Evolutionary conservation across 805 yeast species (phyloP).

Genomic region (Ogataea glucozyma): DNA sequence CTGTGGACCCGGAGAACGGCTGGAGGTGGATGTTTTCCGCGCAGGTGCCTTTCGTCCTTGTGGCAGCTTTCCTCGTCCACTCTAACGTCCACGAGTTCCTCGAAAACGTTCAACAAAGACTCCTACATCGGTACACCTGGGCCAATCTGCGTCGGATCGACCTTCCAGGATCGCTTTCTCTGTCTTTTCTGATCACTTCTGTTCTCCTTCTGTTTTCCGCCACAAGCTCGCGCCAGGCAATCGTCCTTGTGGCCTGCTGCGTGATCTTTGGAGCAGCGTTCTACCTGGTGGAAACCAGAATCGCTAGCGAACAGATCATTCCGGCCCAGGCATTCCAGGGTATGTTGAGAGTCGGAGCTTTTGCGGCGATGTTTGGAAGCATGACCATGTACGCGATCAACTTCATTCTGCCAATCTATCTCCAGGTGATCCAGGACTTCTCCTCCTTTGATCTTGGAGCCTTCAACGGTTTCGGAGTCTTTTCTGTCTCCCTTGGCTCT

Average conservation of each 20-base stretch:
- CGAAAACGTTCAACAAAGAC: slow-evolving; percentile 24
- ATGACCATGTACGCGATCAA: slow-evolving; percentile 38
- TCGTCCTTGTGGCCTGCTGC: slow-evolving; percentile 16
- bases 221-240: slow-evolving; percentile 9
- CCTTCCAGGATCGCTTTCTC: slow-evolving; percentile 41
- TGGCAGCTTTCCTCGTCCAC: slow-evolving; percentile 29
- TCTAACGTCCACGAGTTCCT: slow-evolving; percentile 37
- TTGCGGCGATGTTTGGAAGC: slow-evolving; percentile 40
- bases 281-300: slow-evolving; percentile 36
- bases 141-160: slow-evolving; percentile 41
- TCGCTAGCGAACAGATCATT: slow-evolving; percentile 41
- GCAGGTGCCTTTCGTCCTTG: slow-evolving; percentile 41
- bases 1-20: slow-evolving; percentile 36
- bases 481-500: slow-evolving; percentile 42
- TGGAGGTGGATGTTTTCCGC: slow-evolving; percentile 47
- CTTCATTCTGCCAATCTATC: slow-evolving; percentile 42
- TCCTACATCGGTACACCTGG: slow-evolving; percentile 32
- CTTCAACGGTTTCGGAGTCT: slow-evolving; percentile 43
- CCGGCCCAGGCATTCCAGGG: slow-evolving; percentile 43
- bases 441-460: slow-evolving; percentile 40
- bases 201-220: slow-evolving; percentile 38
- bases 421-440: slow-evolving; percentile 46
- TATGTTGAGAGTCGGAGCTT: slow-evolving; percentile 38
- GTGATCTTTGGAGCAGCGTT: slow-evolving; percentile 26
- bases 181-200: slow-evolving; percentile 37